phyloP scores from a whole-genome alignment of 2,329 filamentous ascomycete genomes.

The Alternaria consortialis region DNA sequence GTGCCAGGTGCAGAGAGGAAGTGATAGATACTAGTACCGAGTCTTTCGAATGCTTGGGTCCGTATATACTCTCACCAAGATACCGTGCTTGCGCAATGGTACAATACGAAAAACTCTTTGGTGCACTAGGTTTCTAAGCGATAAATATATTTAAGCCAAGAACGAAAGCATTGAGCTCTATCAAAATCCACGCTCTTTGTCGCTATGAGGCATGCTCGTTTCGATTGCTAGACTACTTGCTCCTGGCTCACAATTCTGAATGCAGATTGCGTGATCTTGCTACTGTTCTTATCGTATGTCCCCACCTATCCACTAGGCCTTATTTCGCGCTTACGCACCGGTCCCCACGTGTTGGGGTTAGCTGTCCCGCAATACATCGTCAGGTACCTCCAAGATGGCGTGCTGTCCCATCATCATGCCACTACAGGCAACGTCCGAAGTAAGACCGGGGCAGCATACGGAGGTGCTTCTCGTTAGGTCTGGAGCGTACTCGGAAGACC shows the following conservation, averaged over 20 bases:
- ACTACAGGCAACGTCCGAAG: background rate
- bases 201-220: background rate
- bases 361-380: slow-evolving; percentile 14
- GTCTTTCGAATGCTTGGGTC: background rate
- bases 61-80: background rate
- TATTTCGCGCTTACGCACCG: background rate
- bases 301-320: background rate
- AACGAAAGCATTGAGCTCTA: too few relatives aligned
- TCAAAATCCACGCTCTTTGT: background rate
- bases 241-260: background rate
- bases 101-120: background rate
- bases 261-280: background rate
- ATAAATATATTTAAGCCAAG: too few relatives aligned
- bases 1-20: slow-evolving; percentile 38
- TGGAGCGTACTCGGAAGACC: background rate
- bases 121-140: too few relatives aligned
- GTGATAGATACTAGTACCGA: background rate
- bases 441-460: background rate
- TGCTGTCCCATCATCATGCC: slow-evolving; percentile 33
- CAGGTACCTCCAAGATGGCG: slow-evolving; percentile 35
- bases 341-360: background rate
- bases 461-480: background rate
- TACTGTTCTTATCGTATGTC: background rate
- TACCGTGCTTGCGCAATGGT: background rate
- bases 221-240: too few relatives aligned